Percentiles rank a stretch among this genome's conserved stretches.
These are phyloP conservation scores for Acanthamoeba triangularis DNA, from an alignment of 208 protist genomes.

Conservation along the genomic window DNA sequence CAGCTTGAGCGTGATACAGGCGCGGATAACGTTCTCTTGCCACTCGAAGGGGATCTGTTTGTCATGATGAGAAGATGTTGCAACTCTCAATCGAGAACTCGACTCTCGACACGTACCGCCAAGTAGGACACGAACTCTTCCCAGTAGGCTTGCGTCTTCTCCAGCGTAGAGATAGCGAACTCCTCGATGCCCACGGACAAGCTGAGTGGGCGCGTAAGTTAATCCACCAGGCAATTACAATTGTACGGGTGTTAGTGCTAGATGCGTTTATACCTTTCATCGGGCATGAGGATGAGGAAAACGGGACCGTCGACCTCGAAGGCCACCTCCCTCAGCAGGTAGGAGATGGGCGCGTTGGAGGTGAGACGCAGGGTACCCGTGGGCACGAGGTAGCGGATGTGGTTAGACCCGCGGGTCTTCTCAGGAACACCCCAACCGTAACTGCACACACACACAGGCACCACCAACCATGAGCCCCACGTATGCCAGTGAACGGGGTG, in stretches of 20 bases:
- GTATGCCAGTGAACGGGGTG: not conserved
- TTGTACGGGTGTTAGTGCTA: not conserved
- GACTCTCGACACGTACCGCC: slow-evolving; percentile 79
- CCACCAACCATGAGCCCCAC: not conserved
- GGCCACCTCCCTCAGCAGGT: slow-evolving; percentile 85
- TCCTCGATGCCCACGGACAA: slow-evolving; percentile 81
- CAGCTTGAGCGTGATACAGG: slow-evolving; percentile 89
- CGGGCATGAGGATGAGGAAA: slow-evolving; percentile 86
- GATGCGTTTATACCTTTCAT: slow-evolving; percentile 73
- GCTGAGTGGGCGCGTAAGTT: not conserved
- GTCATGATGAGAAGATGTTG: not conserved
- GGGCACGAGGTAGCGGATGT: slow-evolving; percentile 86
- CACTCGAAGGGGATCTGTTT: slow-evolving; percentile 89
- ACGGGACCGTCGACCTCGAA: slow-evolving; percentile 85
- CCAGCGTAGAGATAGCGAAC: slow-evolving; percentile 77
- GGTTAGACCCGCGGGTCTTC: slow-evolving; percentile 85
- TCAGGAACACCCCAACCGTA: slow-evolving; percentile 87
- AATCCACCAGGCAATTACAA: not conserved
- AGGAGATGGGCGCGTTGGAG: slow-evolving; percentile 87
- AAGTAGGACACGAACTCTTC: slow-evolving; percentile 84
- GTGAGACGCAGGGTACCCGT: slow-evolving; percentile 85
- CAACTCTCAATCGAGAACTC: no score
- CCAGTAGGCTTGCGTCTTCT: slow-evolving; percentile 88
- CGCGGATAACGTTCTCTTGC: slow-evolving; percentile 86
- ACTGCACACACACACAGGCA: slow-evolving; percentile 36